Percentiles rank a stretch among this genome's conserved stretches.
These are phyloP conservation scores for Saturnispora sekii DNA, from an alignment of 805 yeast genomes.

Conservation along the genomic window DNA sequence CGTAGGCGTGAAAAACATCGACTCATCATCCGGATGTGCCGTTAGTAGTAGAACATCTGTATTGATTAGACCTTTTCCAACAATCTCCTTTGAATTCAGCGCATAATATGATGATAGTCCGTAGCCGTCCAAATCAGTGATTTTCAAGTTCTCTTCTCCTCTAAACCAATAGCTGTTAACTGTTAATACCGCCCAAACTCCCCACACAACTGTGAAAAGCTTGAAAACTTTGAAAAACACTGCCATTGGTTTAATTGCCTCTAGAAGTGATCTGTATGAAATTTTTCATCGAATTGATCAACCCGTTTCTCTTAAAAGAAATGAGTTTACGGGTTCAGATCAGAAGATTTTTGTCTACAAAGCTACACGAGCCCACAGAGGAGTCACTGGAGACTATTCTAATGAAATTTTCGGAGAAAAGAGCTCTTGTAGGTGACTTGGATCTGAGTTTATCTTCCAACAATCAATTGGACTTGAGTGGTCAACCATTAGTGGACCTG, in stretches of 20 bases:
- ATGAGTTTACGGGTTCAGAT: too few relatives aligned
- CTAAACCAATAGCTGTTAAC: neutral
- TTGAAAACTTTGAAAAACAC: neutral
- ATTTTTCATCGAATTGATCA: too few relatives aligned
- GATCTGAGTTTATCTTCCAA: neutral
- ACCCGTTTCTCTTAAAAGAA: too few relatives aligned
- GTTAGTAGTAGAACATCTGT: constrained; percentile 35
- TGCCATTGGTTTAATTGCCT: neutral
- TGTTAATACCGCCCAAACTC: neutral
- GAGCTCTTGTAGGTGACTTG: neutral
- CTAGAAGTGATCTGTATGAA: too few relatives aligned
- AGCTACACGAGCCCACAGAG: too few relatives aligned
- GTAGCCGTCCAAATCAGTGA: constrained; percentile 2
- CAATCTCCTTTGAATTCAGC: constrained; percentile 17
- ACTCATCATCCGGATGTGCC: constrained; percentile 98
- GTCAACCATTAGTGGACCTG: neutral
- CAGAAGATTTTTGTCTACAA: too few relatives aligned
- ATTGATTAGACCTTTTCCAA: constrained; percentile 13
- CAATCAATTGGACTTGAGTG: neutral
- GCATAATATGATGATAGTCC: constrained; percentile 1
- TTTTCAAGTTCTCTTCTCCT: neutral
- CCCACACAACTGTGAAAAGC: neutral
- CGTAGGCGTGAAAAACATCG: constrained; percentile 91
- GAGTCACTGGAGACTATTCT: too few relatives aligned
- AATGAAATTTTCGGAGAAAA: neutral